Base-by-base conservation (phyloP, 1,284 basidiomycete species). In the Baeospora myosura region DNA sequence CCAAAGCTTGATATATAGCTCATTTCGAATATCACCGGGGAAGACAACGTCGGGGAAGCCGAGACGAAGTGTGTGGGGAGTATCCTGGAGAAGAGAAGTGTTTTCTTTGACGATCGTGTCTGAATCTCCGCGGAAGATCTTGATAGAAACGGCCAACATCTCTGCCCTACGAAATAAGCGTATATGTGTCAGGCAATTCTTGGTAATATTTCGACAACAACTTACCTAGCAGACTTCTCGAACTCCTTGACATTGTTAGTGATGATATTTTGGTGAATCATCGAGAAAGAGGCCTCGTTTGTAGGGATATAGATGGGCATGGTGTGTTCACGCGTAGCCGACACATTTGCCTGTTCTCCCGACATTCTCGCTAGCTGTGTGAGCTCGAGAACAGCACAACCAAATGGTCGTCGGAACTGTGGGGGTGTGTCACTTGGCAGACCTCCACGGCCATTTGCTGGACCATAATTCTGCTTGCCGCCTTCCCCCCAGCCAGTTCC, bases 11-110 rank as follows among this genome's bases (percentile, higher is more conserved):
- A 97, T 76, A 62, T 97, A 98, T 5, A 96, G 73, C 54, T 98
- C 94, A 56, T 97, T 97, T 16, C 94, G 80, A n/a, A 78, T 66
- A 49, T 92, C 87, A 5, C 88, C 91, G 1, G 94, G 94, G 56
- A 94, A 93, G 6, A 96, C 93, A 1, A 96, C 92, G 53, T 98
- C 95, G 0, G 94, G 89, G 58, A 98, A 98, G 21, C 93, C 92
- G n/a, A 98, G 79, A 4, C 92, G 84, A 14, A 87, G 69, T 1
- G 92, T 93, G 28, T 84, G 72, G 0, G 92, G 85, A 4, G 80
- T 77, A 49, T 88, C 88, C 44, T 86, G 81, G 16, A 98, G 69
- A n/a, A 95, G 65, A 1, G 87, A 87, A 4, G 88, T 84, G 59
- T 96, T 90, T 60, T 95, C 90, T 39, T 77, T 78, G 11, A 90